Percentiles rank a stretch among this genome's conserved stretches.
These are phyloP conservation scores for Cerrena zonata DNA, from an alignment of 1,284 basidiomycete genomes.

Conservation along the genomic window DNA sequence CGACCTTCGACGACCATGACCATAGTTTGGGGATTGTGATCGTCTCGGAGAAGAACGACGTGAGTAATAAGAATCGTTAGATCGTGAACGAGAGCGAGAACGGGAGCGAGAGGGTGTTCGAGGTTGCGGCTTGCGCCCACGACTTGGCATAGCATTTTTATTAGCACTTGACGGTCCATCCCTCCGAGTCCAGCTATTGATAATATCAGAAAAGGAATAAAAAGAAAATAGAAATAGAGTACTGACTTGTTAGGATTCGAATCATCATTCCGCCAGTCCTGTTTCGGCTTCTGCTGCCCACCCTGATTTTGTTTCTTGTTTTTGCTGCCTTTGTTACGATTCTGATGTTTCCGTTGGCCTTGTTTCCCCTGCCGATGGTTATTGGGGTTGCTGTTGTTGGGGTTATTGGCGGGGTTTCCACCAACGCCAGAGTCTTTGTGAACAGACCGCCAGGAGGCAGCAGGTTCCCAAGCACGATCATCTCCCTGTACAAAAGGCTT, in stretches of 20 bases:
- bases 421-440: conserved; percentile 20
- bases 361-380: conserved; percentile 7
- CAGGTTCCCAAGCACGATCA: conserved; percentile 56
- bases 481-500: conserved; percentile 24
- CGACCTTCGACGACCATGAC: conserved; percentile 48
- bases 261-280: conserved; percentile 62
- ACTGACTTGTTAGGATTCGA: conserved; percentile 65
- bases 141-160: conserved; percentile 19
- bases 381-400: conserved; percentile 24
- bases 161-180: conserved; percentile 16
- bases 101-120: conserved; percentile 42
- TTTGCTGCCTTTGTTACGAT: conserved; percentile 31
- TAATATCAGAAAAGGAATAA: conserved; percentile 10
- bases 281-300: conserved; percentile 28
- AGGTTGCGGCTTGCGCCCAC: conserved; percentile 39
- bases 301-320: conserved; percentile 27
- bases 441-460: conserved; percentile 50
- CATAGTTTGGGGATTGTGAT: conserved; percentile 47
- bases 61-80: conserved; percentile 62
- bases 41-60: conserved; percentile 58
- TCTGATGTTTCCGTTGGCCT: conserved; percentile 18
- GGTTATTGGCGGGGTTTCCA: no score
- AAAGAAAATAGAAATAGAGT: conserved; percentile 11
- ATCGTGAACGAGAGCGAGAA: conserved; percentile 50
- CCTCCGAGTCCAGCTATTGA: conserved; percentile 30